Base-by-base conservation (phyloP, 768 basidiomycete genomes). In the Boletus vinaceobasis region DNA sequence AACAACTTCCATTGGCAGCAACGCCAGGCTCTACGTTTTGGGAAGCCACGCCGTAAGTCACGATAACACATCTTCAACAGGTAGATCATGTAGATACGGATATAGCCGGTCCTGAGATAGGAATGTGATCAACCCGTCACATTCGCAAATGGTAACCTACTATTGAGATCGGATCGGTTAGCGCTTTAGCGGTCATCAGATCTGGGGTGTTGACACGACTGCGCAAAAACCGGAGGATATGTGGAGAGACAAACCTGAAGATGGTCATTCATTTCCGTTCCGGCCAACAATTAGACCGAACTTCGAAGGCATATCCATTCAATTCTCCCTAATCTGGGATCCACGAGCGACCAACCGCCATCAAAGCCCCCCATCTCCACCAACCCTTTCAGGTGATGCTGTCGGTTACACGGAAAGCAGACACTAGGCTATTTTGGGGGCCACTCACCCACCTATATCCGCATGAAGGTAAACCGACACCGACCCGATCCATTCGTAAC, bases 1-100 rank as follows among this genome's bases (percentile, higher is more conserved):
- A 15, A 46, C 11, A 40, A 6, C 39, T 57, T 43, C n/a, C n/a
- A n/a, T n/a, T n/a, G n/a, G n/a, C n/a, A n/a, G 36, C 62, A 63
- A 31, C 9, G 48, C 46, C 54, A 33, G 19, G 31, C 32, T 39
- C 19, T 13, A 21, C 26, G 14, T 42, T 58, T 50, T 8, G 10
- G 29, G 27, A 14, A 39, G 48, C 10, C 21, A 4, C 63, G 29
- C 15, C 57, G 50, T 60, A 61, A 45, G 26, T 27, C 21, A 52
- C 36, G 9, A 49, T 27, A 35, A 5, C 45, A 32, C 4, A 4
- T 48, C 36, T 48, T 48, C 17, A 15, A 27, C 13, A 26, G 7
- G 17, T 33, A 15, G 43, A 35, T 29, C 27, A 7, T 15, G n/a
- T 21, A 26, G 26, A 31, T 26, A 35, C 40, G 37, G 38, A n/a